Base-by-base conservation (phyloP, 768 basidiomycete genomes). In the Amylocystis lapponica region DNA sequence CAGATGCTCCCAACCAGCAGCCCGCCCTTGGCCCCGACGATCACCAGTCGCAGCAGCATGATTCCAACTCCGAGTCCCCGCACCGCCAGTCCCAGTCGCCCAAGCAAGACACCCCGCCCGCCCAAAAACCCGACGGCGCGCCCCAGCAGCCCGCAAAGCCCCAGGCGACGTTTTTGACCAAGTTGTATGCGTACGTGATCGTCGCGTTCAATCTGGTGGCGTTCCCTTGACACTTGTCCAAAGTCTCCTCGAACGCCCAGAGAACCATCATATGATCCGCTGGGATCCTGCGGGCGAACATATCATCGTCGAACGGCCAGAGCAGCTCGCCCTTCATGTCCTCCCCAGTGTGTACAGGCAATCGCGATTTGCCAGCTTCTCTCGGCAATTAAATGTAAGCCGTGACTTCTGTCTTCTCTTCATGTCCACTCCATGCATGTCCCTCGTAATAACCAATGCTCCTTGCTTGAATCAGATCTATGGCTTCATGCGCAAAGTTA, bases 401-500 rank as follows among this genome's bases (percentile, higher is more conserved):
- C 61, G 53, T 53, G 55, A 58, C 54, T n/a, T n/a, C n/a, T n/a
- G n/a, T n/a, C n/a, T n/a, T n/a, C n/a, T 52, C 62, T 59, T 51
- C 61, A 57, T 34, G 45, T 48, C 57, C 57, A 56, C 58, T 59
- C 47, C 49, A 48, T 47, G 47, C 38, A 49, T 47, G 40, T 50
- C 41, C 43, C 55, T 34, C 49, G 40, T 47, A 39, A 43, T 38
- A 14, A 14, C 42, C 32, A 39, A 47, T 43, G 43, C 42, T 39
- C 49, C 45, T 3, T 41, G n/a, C 34, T 26, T 19, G 41, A 17
- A 26, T n/a, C 54, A 95, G 92, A 96, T 96, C 67, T 96, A 96
- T 71, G 93, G 92, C 52, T 96, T 93, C 74, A 94, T 94, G 89
- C 90, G 92, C 67, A 94, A 95, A 66, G 88, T 95, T 62, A 94